Evolutionary conservation across 2,329 filamentous ascomycete genomes (phyloP), one percentile per base, ranked within the genome.

Genomic region (Fusarium fujikuroi): DNA sequence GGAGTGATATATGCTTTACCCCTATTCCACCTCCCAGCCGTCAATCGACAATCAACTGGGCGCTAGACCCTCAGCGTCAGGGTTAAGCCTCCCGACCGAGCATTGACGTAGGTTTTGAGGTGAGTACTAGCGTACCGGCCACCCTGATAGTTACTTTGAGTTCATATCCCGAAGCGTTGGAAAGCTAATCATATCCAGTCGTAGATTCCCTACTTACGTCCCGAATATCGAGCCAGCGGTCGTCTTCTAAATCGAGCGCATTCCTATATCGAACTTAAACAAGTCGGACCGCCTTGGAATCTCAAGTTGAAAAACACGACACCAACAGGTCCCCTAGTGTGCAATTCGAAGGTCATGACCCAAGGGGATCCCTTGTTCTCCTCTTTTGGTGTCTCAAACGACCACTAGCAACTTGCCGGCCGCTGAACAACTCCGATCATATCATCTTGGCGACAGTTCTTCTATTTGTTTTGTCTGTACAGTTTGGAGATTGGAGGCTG

Each of bases 91-190:
- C 12, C 14, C 18, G n/a, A 34, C 30, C 12, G 11, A 8, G n/a
- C 18, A 36, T 52, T 25, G 6, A 36, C 49, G 30, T 52, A 21
- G 11, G 12, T 15, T 36, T 19, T 8, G 16, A 36, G 30, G 18
- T 34, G 9, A 25, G 3, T 21, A 19, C 9, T 36, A 19, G 32
- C 11, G 11, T 2, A 2, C 3, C 6, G 4, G 11, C 3, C 9
- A 5, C 9, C 6, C 12, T 10, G 49, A 4, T 36, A 15, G 47
- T 21, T 36, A 18, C 12, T 19, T 36, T 11, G 4, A 36, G n/a
- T 52, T 36, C 16, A 28, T 25, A 21, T 4, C 12, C 18, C 12
- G 4, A 25, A 5, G 15, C 12, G 16, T 52, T 19, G 1, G 12
- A 52, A 52, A 36, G 49, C 30, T 52, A 52, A 34, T 25, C 18